Percentiles rank a stretch among this genome's conserved stretches.
Conservation (phyloP, 1,284 basidiomycete species). For the Cutaneotrichosporon spelunceum region DNA sequence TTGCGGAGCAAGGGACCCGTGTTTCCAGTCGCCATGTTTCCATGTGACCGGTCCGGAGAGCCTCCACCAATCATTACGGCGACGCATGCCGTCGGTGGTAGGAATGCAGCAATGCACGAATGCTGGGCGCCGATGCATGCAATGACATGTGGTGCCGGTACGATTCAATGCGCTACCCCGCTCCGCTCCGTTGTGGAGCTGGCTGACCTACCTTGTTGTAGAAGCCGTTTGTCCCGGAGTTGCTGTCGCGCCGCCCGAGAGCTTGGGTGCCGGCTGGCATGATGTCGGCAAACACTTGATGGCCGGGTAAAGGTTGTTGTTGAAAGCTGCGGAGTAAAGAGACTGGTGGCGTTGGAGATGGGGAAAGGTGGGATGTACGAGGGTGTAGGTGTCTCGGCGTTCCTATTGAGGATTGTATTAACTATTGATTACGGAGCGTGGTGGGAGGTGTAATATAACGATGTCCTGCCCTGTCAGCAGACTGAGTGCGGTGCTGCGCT, state of each 20-base stretch:
- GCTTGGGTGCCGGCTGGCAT: neutral
- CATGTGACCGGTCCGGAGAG: neutral
- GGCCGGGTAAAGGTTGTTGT: neutral
- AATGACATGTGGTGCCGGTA: neutral
- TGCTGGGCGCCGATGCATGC: neutral
- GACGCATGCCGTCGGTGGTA: neutral
- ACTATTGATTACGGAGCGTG: no score
- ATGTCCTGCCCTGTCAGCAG: no score
- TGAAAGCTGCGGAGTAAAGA: neutral
- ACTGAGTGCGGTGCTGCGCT: no score
- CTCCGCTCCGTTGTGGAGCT: neutral
- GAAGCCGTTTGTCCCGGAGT: neutral
- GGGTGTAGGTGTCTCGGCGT: no score
- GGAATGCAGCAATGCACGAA: neutral
- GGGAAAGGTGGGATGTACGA: no score
- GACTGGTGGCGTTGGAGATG: neutral
- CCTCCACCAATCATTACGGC: neutral
- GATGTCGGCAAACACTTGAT: neutral
- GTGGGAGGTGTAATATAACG: no score
- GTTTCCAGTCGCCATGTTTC: neutral
- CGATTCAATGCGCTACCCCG: neutral
- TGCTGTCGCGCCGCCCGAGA: neutral
- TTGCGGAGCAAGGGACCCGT: neutral
- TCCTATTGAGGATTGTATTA: no score
- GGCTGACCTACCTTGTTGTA: conserved; percentile 15